phyloP scores from a whole-genome alignment of 495 filamentous ascomycete species.

The Hypoxylon rickii region DNA sequence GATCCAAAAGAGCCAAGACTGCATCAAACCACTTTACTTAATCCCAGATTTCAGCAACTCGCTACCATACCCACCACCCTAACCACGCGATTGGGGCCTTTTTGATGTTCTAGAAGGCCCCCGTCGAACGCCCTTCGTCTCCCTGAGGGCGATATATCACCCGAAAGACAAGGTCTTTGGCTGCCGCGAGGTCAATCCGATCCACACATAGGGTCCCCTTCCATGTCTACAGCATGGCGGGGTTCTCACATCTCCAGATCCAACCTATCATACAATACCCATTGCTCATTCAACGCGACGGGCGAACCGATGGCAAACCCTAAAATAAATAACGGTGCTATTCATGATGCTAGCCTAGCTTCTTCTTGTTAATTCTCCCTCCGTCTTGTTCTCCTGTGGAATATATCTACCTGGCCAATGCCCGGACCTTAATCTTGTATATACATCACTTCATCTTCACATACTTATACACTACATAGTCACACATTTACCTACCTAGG shows the following conservation, averaged over 20 bases:
- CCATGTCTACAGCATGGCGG: constrained; percentile 30
- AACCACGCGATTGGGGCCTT: no score
- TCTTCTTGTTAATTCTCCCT: background rate
- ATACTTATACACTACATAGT: no score
- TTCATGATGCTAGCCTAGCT: constrained; percentile 1
- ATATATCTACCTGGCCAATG: constrained; percentile 11
- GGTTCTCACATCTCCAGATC: constrained; percentile 25
- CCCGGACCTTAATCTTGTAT: constrained; percentile 8
- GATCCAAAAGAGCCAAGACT: no score
- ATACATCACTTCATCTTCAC: background rate
- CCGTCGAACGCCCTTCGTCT: background rate
- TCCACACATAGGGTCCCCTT: constrained; percentile 30
- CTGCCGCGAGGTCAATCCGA: constrained; percentile 38
- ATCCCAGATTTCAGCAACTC: no score
- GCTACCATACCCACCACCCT: no score
- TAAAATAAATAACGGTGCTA: constrained; percentile 15
- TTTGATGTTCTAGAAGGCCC: constrained; percentile 11
- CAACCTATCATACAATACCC: constrained; percentile 20
- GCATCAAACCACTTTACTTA: no score
- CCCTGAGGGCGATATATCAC: constrained; percentile 38
- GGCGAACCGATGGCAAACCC: constrained; percentile 5
- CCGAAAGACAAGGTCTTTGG: constrained; percentile 27
- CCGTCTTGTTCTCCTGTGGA: background rate
- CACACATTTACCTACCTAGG: no score
- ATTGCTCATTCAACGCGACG: constrained; percentile 21